Evolutionary conservation across 345 rosid species (phyloP), one percentile per base, ranked within the genome.

Genomic region (Hevea brasiliensis): DNA sequence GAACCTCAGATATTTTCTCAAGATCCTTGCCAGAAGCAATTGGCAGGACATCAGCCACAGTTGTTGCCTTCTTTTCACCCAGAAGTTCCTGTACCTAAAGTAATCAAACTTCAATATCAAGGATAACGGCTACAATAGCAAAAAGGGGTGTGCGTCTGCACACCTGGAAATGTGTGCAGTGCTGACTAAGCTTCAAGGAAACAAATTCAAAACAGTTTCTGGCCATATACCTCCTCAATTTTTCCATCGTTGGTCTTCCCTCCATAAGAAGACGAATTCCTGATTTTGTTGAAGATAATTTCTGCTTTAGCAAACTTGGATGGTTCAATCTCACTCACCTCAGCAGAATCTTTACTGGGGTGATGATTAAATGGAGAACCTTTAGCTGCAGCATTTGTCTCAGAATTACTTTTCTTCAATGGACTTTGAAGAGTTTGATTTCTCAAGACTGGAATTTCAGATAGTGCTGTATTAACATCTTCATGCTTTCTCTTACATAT

Each of bases 361-460:
- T 70, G 76, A 54, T 40, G 61, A 67, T 76, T 73, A 75, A 68
- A 70, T 65, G 76, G 70, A 71, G 74, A 77, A 77, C 79, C 79
- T 61, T 79, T 1, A 57, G 55, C 79, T 37, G 65, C 62, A 67
- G 72, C 81, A 76, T 59, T 76, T 53, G 75, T 76, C 76, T 80
- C 82, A 24, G 77, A 80, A 73, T 78, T 74, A 50, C 69, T 73
- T 72, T 81, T 81, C 78, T 80, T 84, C 55, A 70, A 35, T 55
- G 82, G 75, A 73, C 59, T 69, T 59, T 53, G 59, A 67, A 73
- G 56, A 67, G 70, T 62, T 45, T 86, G 87, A 75, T 91, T 89
- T 82, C 98, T 87, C 47, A 95, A 83, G 47, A 89, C 82, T 70
- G 98, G 99, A 77, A 86, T 47, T 84, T 95, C 99, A 57, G 99